Conservation (phyloP, 306 rosid species). For the Pterocarpus santalinus region DNA sequence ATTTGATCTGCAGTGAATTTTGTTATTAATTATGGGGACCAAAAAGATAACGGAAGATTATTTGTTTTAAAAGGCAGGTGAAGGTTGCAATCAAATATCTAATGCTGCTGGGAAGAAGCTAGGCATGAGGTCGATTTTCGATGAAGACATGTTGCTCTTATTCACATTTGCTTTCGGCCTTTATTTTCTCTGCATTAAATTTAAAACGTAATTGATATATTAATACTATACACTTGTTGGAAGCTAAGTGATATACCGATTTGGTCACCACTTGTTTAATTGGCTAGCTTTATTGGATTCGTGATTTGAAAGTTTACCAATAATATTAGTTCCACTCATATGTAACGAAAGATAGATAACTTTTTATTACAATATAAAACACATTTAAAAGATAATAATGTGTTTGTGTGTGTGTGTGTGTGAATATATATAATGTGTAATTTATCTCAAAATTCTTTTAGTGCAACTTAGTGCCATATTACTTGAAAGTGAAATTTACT, state of each 20-base stretch:
- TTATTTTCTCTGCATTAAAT: constrained; percentile 1
- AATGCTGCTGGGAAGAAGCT: constrained; percentile 46
- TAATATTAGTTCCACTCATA: too few relatives aligned
- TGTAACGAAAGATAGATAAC: too few relatives aligned
- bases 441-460: too few relatives aligned
- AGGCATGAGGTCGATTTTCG: constrained; percentile 43
- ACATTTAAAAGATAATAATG: too few relatives aligned
- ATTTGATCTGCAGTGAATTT: constrained; percentile 12
- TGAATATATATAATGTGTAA: too few relatives aligned
- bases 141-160: constrained; percentile 45
- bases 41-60: constrained; percentile 51
- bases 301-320: background rate
- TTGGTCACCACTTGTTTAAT: constrained; percentile 5
- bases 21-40: constrained; percentile 50
- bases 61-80: constrained; percentile 47
- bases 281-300: constrained; percentile 1
- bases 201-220: background rate
- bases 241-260: constrained; percentile 8
- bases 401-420: too few relatives aligned
- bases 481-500: too few relatives aligned
- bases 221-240: background rate
- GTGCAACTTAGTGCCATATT: too few relatives aligned
- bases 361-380: too few relatives aligned
- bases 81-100: constrained; percentile 60
- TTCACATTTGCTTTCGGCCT: background rate